Base-by-base conservation (phyloP, 192 early-diverging fungal species). In the Geranomyces michiganensis region DNA sequence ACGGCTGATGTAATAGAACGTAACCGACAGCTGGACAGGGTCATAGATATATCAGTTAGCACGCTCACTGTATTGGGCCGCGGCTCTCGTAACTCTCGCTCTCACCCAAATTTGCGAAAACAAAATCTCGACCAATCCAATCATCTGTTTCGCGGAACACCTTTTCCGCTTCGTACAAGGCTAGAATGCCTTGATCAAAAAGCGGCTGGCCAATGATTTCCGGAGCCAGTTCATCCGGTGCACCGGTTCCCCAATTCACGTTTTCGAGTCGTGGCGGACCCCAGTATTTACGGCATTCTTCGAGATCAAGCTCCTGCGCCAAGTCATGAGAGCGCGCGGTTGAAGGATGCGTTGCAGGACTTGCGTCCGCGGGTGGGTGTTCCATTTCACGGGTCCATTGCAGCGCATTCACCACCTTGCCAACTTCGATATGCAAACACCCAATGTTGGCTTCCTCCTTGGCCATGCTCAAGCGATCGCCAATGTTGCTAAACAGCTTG, bases 341-440 rank as follows among this genome's bases (percentile, higher is more conserved):
- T 3, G 24, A n/a, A 24, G 49, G 24, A 4, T 4, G 4, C 17
- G 24, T 6, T n/a, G n/a, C 2, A 41, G 36, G 36, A 15, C 24
- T n/a, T 1, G 26, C 8, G 31, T 27, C 24, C 27, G 58, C 58
- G 6, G 31, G 31, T 5, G 58, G 58, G 29, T 17, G 17, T 22
- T 71, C 56, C 77, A 81, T 79, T 13, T 79, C 65, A 8, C 75
- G 63, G 48, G 80, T 46, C 83, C 83, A 84, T 31, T 84, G 77
- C 26, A 84, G 36, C 29, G 43, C 26, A 49, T 80, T 74, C 12
- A 81, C 32, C 3, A 59, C 22, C 30, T 69, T 41, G 0, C 72
- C 83, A 14, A 78, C 65, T 36, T 79, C 75, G 7, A 84, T 45
- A 49, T 68, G 62, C 12, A 80, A 48, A 0, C 71, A 71, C 33